phyloP scores from a whole-genome alignment of 768 basidiomycete genomes.

The Boletus vermiculosoides region DNA sequence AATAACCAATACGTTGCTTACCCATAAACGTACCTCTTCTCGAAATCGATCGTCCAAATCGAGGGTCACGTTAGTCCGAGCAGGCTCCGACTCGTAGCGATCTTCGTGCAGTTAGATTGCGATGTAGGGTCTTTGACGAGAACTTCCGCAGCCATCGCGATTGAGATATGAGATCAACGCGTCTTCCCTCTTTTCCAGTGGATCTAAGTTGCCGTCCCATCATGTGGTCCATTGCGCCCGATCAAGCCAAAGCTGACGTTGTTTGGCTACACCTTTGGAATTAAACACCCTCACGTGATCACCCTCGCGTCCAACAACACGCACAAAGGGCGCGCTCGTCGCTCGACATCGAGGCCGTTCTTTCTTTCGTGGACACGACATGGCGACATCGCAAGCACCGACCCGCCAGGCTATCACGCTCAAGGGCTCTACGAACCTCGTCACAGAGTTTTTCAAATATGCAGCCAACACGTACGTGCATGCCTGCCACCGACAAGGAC shows the following conservation, averaged over 20 bases:
- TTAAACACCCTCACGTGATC: not conserved
- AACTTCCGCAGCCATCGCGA: conserved; percentile 17
- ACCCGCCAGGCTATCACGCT: conserved; percentile 83
- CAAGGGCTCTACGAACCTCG: conserved; percentile 90
- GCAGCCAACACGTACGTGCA: conserved; percentile 88
- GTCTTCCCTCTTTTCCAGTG: too few relatives aligned
- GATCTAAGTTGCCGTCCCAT: too few relatives aligned
- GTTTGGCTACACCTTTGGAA: not conserved
- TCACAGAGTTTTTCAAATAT: conserved; percentile 99
- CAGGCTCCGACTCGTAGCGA: too few relatives aligned
- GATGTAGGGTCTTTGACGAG: conserved; percentile 42
- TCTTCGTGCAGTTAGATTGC: conserved; percentile 55
- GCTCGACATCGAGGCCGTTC: too few relatives aligned
- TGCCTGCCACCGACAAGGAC: not conserved
- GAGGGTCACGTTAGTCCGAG: conserved; percentile 48
- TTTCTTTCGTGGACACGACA: conserved; percentile 14
- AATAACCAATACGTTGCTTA: conserved; percentile 44
- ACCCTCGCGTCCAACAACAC: not conserved
- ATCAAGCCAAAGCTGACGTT: too few relatives aligned
- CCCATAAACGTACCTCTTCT: conserved; percentile 44
- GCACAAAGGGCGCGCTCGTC: not conserved
- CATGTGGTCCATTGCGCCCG: too few relatives aligned
- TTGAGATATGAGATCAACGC: not conserved
- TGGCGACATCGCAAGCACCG: conserved; percentile 47
- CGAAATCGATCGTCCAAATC: conserved; percentile 61